Base-by-base conservation (phyloP, 306 rosid genomes). In the Quercus rubra region DNA sequence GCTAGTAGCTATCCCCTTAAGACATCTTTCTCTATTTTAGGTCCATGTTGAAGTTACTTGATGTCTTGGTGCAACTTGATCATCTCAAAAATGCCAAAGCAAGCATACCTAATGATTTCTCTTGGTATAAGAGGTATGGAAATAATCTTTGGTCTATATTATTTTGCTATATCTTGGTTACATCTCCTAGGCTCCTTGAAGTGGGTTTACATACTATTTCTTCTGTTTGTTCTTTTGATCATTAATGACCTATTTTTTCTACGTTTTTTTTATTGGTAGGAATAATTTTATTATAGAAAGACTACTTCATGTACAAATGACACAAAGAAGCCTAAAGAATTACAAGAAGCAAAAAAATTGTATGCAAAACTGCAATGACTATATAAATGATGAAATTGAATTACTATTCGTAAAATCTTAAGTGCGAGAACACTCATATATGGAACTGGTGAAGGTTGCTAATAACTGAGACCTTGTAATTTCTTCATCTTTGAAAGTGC, bases 1-100 rank as follows among this genome's bases (percentile, higher is more conserved):
- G 28, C 28, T 25, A 20, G 13, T 75, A 52, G 64, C 74, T 30
- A 10, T 68, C 20, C 41, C 77, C 77, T 30, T 70, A 55, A 79
- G 58, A 64, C 14, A 73, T 86, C 69, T 82, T 74, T 84, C 73
- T 80, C 70, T 70, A 70, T 73, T 85, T 6, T 73, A 95, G 99
- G 99, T 95, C 97, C 83, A 95, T 95, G 98, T 81, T 95, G 91
- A 95, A 88, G 91, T 85, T 92, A 83, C 93, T 95, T 79, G 99
- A 95, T 83, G 93, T 92, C 74, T 86, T 95, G 81, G 99, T 95
- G 87, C 97, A 95, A 89, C 98, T 95, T 76, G 99, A 95, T 84
- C 98, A 95, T 85, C 99, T 95, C 62, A 95, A 95, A 92, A 95
- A 95, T 83, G 96, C 98, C 21, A 95, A 92, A 90, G 97, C 99